phyloP scores from a whole-genome alignment of 768 basidiomycete genomes.

The Suillus weaverae region DNA sequence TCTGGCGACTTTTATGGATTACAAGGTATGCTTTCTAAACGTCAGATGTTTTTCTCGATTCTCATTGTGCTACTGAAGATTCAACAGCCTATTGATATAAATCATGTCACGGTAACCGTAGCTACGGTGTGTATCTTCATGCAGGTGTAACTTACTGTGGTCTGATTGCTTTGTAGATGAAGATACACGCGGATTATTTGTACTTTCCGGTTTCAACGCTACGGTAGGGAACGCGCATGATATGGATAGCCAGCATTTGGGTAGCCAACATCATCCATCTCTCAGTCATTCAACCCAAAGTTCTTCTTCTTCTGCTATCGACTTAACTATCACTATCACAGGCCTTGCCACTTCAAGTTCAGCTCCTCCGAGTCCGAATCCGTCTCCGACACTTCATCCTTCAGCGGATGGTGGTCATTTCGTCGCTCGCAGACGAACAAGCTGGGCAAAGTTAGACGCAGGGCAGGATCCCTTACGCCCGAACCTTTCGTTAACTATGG shows the following conservation, averaged over 20 bases:
- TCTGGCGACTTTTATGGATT: too few relatives aligned
- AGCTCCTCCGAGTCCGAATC: too few relatives aligned
- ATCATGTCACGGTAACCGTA: too few relatives aligned
- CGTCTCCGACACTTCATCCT: slow-evolving; percentile 47
- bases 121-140: too few relatives aligned
- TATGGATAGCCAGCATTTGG: slow-evolving; percentile 9
- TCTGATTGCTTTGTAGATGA: too few relatives aligned
- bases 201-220: too few relatives aligned
- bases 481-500: slow-evolving; percentile 26
- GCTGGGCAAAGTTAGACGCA: slow-evolving; percentile 53
- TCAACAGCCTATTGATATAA: too few relatives aligned
- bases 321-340: slow-evolving; percentile 48
- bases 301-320: slow-evolving; percentile 57
- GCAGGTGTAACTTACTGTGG: too few relatives aligned
- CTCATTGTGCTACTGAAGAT: too few relatives aligned
- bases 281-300: slow-evolving; percentile 23
- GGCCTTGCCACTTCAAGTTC: slow-evolving; percentile 44
- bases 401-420: slow-evolving; percentile 33
- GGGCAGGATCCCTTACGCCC: slow-evolving; percentile 51
- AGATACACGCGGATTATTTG: too few relatives aligned
- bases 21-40: too few relatives aligned
- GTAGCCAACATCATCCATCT: slow-evolving; percentile 7
- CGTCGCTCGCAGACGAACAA: slow-evolving; percentile 53
- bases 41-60: too few relatives aligned
- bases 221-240: neutral